Evolutionary conservation across 2,329 filamentous ascomycete genomes (phyloP), one percentile per base, ranked within the genome.

Genomic region (Pseudocercospora vitis): DNA sequence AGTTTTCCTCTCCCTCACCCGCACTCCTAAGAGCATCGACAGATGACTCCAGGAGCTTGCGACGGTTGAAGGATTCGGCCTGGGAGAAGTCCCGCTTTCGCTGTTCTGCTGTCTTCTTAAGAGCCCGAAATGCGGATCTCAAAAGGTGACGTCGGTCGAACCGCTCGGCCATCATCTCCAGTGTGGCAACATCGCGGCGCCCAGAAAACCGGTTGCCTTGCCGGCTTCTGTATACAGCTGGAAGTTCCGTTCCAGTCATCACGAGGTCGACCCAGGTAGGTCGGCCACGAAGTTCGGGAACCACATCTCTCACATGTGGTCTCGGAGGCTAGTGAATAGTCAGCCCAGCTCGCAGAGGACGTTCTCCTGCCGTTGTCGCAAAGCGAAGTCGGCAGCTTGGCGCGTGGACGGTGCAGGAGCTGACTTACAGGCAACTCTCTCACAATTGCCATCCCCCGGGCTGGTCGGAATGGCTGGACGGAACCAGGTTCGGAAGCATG

Each of bases 91-190:
- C 7, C 32, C 14, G 26, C 6, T 6, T 14, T 23, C 24, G 42
- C 24, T 7, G 29, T 45, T 45, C 42, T 19, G 42, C 9, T 24
- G 21, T 21, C 21, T 42, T 21, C 19, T 9, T 42, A 12, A 42
- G 8, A 21, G 7, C 37, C 37, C 12, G 19, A 4, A 42, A 14
- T 29, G n/a, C 8, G n/a, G 42, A 45, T n/a, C 29, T 45, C 23
- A 45, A 12, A 11, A 28, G 5, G 16, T 45, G 24, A 8, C 42
- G 42, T n/a, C 16, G 18, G 7, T 31, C 16, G 42, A 45, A 45
- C 29, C 19, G 42, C 42, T 45, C 21, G 18, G 42, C 42, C 42
- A 28, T 28, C 18, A 18, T 11, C 29, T 45, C 42, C n/a, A 45
- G 24, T 9, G 16, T 11, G n/a, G 12, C 42, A 45, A 45, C 23